These are phyloP conservation scores for Ustilago bromivora DNA, from an alignment of 1,284 basidiomycete genomes.

Conservation along the genomic window DNA sequence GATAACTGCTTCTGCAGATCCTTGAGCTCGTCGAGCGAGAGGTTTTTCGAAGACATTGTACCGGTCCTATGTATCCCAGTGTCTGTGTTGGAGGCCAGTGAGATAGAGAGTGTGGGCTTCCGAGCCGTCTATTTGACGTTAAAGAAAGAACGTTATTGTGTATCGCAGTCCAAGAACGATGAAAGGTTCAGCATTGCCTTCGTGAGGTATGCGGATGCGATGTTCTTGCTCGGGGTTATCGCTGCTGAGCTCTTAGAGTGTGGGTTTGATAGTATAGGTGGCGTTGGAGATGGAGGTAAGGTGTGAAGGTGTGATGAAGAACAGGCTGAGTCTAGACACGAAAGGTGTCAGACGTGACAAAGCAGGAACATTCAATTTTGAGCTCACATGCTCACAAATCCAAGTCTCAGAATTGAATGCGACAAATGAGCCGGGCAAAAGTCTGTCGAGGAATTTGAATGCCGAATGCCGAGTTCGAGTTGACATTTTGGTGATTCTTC, in stretches of 20 bases:
- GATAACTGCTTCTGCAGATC: conserved; percentile 57
- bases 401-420: conserved; percentile 16
- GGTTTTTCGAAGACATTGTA: conserved; percentile 23
- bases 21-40: conserved; percentile 54
- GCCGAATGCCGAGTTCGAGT: conserved; percentile 32
- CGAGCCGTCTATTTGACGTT: background rate
- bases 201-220: background rate
- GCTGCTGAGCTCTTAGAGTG: background rate
- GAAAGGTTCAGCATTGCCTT: background rate
- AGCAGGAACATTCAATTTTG: conserved; percentile 12
- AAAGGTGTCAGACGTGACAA: conserved; percentile 18
- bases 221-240: background rate
- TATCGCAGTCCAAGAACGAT: background rate
- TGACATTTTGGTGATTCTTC: conserved; percentile 20
- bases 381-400: background rate
- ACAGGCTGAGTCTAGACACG: background rate
- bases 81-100: background rate
- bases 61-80: background rate
- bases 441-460: conserved; percentile 6
- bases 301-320: background rate
- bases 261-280: conserved; percentile 4
- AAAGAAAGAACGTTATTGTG: background rate
- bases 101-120: background rate
- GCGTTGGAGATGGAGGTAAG: conserved; percentile 5
- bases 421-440: conserved; percentile 19